Percentiles rank a stretch among this genome's conserved stretches.
These are phyloP conservation scores for Fomitopsis schrenkii DNA, from an alignment of 1,284 basidiomycete genomes.

Conservation along the genomic window DNA sequence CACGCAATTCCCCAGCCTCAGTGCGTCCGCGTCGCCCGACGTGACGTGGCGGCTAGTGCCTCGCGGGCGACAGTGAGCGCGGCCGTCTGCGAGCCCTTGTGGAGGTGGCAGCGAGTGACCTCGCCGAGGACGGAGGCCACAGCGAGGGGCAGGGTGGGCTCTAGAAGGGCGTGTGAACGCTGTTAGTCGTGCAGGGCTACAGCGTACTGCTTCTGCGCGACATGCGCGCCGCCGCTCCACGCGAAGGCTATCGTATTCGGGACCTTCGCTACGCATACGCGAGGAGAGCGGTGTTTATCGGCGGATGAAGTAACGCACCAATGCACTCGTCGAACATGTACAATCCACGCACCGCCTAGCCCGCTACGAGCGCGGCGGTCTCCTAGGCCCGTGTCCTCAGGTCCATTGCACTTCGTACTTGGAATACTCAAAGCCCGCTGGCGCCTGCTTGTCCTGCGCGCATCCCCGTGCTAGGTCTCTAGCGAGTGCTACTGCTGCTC, in stretches of 20 bases:
- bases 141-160: too few species aligned
- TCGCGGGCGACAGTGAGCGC: too few species aligned
- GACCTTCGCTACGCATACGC: conserved; percentile 1
- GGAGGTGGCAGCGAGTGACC: too few species aligned
- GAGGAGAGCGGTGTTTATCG: not conserved
- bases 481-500: not conserved
- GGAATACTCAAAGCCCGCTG: not conserved
- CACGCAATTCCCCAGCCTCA: too few species aligned
- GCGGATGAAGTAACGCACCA: conserved; percentile 1
- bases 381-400: not conserved
- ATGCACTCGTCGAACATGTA: conserved; percentile 3
- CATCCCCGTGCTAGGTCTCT: not conserved
- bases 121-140: too few species aligned
- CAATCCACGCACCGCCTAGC: not conserved
- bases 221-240: too few species aligned
- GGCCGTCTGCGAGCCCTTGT: too few species aligned
- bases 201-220: too few species aligned
- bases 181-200: too few species aligned
- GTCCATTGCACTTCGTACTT: not conserved
- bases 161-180: too few species aligned
- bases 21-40: too few species aligned
- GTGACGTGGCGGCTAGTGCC: not conserved
- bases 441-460: not conserved
- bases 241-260: too few species aligned
- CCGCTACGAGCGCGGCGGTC: not conserved